A percentile compares a stretch with the other conserved stretches of the same genome.
Conservation (phyloP, 805 yeast species). For the Saturnispora dispora region DNA sequence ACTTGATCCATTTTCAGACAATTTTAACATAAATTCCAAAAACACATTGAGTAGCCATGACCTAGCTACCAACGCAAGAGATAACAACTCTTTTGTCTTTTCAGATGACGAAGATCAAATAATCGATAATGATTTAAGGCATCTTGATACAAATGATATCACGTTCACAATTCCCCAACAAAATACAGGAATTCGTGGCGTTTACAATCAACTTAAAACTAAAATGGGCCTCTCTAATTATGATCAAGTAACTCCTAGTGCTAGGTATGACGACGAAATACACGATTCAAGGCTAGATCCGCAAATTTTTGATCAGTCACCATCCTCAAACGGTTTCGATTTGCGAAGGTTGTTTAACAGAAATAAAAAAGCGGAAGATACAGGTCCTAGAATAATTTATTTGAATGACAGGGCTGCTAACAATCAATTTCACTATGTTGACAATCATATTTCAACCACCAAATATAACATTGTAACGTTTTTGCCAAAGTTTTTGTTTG, state of each 20-base stretch:
- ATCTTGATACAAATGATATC: constrained; percentile 5
- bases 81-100: constrained; percentile 6
- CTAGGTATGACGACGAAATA: constrained; percentile 17
- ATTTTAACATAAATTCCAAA: constrained; percentile 6
- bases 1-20: constrained; percentile 5
- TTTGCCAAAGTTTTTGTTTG: constrained; percentile 87
- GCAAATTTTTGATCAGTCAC: constrained; percentile 14
- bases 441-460: constrained; percentile 88
- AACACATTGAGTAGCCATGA: background rate
- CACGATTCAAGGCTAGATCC: constrained; percentile 19
- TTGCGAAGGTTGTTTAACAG: constrained; percentile 21
- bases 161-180: constrained; percentile 9
- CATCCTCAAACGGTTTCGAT: constrained; percentile 21
- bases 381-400: constrained; percentile 55
- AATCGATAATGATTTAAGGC: constrained; percentile 9
- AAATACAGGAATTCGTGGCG: constrained; percentile 21
- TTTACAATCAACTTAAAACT: constrained; percentile 22
- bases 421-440: constrained; percentile 47
- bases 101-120: constrained; percentile 10
- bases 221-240: constrained; percentile 22
- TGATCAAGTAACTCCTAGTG: constrained; percentile 15
- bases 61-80: background rate
- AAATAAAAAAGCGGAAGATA: constrained; percentile 15
- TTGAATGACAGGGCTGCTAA: constrained; percentile 57
- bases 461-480: constrained; percentile 92